phyloP scores from a whole-genome alignment of 176 grass and related monocot genomes.

The Musa beccarii region DNA sequence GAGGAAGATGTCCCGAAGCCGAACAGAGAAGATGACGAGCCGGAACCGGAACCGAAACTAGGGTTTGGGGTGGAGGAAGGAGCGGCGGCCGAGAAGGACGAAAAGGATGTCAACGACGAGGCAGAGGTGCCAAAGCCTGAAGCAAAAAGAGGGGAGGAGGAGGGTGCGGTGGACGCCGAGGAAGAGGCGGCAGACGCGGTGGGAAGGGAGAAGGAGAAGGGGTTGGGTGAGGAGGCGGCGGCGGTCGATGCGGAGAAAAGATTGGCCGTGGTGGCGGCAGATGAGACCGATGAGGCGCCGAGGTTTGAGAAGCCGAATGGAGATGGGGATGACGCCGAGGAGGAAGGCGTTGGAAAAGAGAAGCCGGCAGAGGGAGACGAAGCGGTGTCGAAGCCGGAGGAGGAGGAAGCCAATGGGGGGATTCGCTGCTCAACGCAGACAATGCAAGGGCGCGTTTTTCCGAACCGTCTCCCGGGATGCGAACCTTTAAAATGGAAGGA shows the following conservation, averaged over 20 bases:
- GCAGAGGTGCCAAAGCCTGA: not conserved
- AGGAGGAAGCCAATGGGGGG: conserved; percentile 19
- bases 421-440: too few species aligned
- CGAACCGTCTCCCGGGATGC: too few species aligned
- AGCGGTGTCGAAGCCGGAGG: conserved; percentile 30
- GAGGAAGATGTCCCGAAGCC: conserved; percentile 19
- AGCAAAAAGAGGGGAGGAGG: conserved; percentile 8
- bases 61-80: not conserved
- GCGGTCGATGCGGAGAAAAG: not conserved
- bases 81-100: not conserved
- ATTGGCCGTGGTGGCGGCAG: not conserved
- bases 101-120: not conserved
- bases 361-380: not conserved
- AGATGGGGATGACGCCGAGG: not conserved
- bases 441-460: too few species aligned
- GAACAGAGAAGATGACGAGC: conserved; percentile 24
- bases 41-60: conserved; percentile 1
- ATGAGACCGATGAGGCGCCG: conserved; percentile 1
- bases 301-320: conserved; percentile 16
- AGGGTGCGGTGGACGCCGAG: conserved; percentile 20
- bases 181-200: conserved; percentile 19
- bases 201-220: not conserved
- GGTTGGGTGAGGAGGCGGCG: not conserved
- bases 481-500: too few species aligned
- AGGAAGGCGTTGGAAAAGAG: not conserved